Evolutionary conservation across 2,329 filamentous ascomycete species (phyloP).

Genomic region (Aspergillus brasiliensis): DNA sequence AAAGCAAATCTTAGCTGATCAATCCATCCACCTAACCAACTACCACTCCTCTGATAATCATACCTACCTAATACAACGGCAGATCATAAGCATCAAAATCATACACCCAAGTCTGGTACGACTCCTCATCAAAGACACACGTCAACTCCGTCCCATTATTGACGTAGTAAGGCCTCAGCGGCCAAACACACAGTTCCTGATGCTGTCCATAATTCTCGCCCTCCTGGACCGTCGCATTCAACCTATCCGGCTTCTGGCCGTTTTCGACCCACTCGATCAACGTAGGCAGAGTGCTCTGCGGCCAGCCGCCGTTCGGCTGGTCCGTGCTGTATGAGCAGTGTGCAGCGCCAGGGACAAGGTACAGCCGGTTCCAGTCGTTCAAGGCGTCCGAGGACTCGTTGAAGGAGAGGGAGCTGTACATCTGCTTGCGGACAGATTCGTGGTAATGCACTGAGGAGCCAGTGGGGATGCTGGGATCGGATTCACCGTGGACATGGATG

Average conservation of each 20-base stretch:
- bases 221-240: constrained; percentile 45
- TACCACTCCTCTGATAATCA: neutral
- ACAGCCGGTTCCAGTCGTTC: constrained; percentile 59
- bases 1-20: too few relatives aligned
- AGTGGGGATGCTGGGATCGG: constrained; percentile 55
- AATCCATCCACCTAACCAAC: neutral
- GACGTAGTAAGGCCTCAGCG: constrained; percentile 33
- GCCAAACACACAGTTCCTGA: constrained; percentile 39
- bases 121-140: constrained; percentile 14
- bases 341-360: constrained; percentile 56
- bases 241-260: constrained; percentile 44
- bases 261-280: constrained; percentile 58
- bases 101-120: neutral
- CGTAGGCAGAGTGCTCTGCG: constrained; percentile 48
- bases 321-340: constrained; percentile 53
- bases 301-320: constrained; percentile 47
- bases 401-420: constrained; percentile 49
- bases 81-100: neutral
- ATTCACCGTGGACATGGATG: constrained; percentile 61
- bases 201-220: constrained; percentile 35
- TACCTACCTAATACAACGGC: neutral
- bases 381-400: constrained; percentile 46
- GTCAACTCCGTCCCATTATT: constrained; percentile 17
- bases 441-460: constrained; percentile 59
- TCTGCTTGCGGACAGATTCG: constrained; percentile 55